Evolutionary conservation across 495 filamentous ascomycete species (phyloP), one percentile per base, ranked within the genome.

Genomic region (Articulospora tetracladia): DNA sequence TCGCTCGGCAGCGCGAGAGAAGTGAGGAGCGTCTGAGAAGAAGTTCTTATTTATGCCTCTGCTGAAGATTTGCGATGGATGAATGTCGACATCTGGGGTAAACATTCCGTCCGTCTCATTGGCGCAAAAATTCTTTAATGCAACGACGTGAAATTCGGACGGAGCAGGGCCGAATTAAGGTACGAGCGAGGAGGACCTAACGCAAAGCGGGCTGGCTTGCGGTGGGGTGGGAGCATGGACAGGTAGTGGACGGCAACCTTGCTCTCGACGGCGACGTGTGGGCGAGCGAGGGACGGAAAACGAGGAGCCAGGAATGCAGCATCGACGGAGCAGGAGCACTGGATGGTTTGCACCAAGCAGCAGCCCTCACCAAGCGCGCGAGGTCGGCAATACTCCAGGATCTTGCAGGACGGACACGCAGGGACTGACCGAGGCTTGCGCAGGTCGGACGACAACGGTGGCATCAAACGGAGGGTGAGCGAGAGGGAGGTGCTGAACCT

Each of bases 81-180:
- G 51, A 27, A 32, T 26, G 28, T 15, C 30, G 30, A 17, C 11
- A 30, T 59, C 47, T 41, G 47, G 27, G 19, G 39, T 44, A 53
- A n/a, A 26, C 11, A 23, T 59, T 19, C 30, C 6, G 20, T 17
- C n/a, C 1, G 27, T 34, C n/a, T 61, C 10, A 63, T 59, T 63
- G 61, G 61, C 50, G 61, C 60, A 54, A 48, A 53, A 63, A 54
- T 36, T 63, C n/a, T 49, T 41, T 39, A n/a, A 52, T 17, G 30
- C 26, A 23, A 58, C 23, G 47, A 26, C 48, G 24, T 26, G 44
- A 22, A 26, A 2, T 8, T 26, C 49, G 56, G 34, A 28, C n/a
- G 30, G 53, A 49, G 23, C 26, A 32, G 26, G 25, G 19, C 53
- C 36, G 19, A 25, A 46, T 46, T 25, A 41, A 36, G 32, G 53